Conservation (phyloP, 78 protist genomes). For the Isochrysis galbana region DNA sequence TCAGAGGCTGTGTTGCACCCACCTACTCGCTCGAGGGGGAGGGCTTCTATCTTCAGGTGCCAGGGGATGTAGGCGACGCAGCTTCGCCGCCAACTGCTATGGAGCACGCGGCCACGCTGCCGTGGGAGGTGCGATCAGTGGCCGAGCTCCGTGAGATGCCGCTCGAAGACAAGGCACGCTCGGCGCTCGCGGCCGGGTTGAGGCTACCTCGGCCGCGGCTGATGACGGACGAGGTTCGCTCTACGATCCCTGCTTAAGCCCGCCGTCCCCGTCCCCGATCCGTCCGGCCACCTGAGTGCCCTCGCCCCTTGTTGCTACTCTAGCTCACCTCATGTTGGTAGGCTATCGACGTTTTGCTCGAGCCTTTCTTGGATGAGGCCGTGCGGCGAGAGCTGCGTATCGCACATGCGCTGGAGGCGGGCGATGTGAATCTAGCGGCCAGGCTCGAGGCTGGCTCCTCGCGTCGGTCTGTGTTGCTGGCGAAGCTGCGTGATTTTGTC, state of each 20-base stretch:
- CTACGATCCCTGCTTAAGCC: too few species aligned
- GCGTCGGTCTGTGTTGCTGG: background rate
- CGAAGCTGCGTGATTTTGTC: background rate
- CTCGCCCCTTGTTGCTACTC: too few species aligned
- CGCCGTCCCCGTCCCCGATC: too few species aligned
- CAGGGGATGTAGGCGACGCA: too few species aligned
- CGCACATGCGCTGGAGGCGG: background rate
- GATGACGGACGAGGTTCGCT: background rate
- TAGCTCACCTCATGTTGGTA: too few species aligned
- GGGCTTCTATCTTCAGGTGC: too few species aligned
- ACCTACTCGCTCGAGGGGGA: too few species aligned
- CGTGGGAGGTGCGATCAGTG: background rate
- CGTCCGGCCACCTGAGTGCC: too few species aligned
- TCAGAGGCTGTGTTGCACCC: background rate
- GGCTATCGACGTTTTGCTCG: background rate
- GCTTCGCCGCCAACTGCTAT: too few species aligned
- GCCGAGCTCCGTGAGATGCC: background rate
- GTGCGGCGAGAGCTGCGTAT: background rate
- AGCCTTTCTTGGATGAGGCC: background rate
- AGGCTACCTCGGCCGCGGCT: background rate
- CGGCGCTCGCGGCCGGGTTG: conserved; percentile 8
- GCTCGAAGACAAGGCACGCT: background rate
- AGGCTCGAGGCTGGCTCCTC: background rate
- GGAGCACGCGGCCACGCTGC: too few species aligned
- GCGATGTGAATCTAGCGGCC: background rate